phyloP scores from a whole-genome alignment of 768 basidiomycete species.

The Boletus tylopilopsis region DNA sequence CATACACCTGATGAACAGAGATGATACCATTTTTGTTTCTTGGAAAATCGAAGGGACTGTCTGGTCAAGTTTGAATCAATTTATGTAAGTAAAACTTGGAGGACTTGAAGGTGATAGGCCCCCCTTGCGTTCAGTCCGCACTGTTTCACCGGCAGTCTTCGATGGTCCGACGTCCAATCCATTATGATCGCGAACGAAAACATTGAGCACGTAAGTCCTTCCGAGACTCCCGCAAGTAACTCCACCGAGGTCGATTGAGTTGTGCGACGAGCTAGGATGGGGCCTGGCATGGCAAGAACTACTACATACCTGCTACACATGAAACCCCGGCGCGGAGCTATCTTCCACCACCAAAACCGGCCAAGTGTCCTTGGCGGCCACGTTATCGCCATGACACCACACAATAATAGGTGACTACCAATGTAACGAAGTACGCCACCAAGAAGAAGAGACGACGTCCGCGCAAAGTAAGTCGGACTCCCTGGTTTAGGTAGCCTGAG shows the following conservation, averaged over 20 bases:
- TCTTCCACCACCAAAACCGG: background rate
- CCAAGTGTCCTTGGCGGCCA: too few relatives aligned
- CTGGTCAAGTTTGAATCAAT: too few relatives aligned
- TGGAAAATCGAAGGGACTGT: too few relatives aligned
- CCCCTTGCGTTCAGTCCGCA: background rate
- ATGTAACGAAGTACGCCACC: background rate
- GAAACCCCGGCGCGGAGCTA: background rate
- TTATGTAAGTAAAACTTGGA: too few relatives aligned
- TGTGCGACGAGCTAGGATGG: background rate
- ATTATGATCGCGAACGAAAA: background rate
- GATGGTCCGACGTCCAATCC: background rate
- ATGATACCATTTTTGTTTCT: slow-evolving; percentile 8
- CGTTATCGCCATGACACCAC: background rate
- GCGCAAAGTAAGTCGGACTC: too few relatives aligned
- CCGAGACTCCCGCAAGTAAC: background rate
- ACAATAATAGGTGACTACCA: background rate
- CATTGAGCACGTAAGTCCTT: background rate
- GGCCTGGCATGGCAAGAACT: background rate
- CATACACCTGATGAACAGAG: slow-evolving; percentile 1
- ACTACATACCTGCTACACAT: background rate
- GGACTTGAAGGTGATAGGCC: background rate
- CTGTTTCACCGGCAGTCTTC: background rate
- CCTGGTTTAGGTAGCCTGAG: too few relatives aligned
- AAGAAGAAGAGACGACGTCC: too few relatives aligned
- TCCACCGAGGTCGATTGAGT: background rate